Conservation (phyloP, 78 protist species). For the Anaeramoeba ignava region DNA sequence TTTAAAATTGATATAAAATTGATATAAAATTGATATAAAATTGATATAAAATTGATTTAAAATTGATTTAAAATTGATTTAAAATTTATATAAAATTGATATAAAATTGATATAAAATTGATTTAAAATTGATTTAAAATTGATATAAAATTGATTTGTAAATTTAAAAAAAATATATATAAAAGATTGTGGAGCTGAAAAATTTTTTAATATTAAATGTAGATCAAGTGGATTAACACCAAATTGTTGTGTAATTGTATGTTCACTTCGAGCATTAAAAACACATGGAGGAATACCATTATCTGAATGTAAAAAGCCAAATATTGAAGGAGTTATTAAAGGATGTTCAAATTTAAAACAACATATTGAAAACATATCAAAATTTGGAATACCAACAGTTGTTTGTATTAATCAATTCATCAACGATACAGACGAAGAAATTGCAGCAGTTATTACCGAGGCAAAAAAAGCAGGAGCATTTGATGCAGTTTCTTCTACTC, state of each 20-base stretch:
- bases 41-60: too few species aligned
- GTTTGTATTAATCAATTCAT: constrained; percentile 73
- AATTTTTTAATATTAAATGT: constrained; percentile 92
- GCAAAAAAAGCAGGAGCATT: constrained; percentile 64
- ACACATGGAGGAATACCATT: constrained; percentile 71
- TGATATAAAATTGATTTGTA: too few species aligned
- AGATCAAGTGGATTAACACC: constrained; percentile 19
- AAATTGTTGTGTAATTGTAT: constrained; percentile 42
- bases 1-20: too few species aligned
- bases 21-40: too few species aligned
- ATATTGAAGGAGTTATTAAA: constrained; percentile 32
- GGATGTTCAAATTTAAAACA: constrained; percentile 53
- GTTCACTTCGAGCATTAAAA: constrained; percentile 86
- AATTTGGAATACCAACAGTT: constrained; percentile 78
- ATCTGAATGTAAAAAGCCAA: constrained; percentile 15
- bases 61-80: too few species aligned
- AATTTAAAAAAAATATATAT: too few species aligned
- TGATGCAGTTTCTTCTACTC: constrained; percentile 59
- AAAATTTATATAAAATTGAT: too few species aligned
- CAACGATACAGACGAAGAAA: background rate
- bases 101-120: too few species aligned
- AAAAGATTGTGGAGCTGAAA: constrained; percentile 80
- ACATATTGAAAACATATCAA: constrained; percentile 34
- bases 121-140: too few species aligned
- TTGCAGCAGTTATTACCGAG: constrained; percentile 21